A percentile compares a stretch with the other conserved stretches of the same genome.
These are phyloP conservation scores for Starmera pachycereana DNA, from an alignment of 805 yeast genomes.

Conservation along the genomic window DNA sequence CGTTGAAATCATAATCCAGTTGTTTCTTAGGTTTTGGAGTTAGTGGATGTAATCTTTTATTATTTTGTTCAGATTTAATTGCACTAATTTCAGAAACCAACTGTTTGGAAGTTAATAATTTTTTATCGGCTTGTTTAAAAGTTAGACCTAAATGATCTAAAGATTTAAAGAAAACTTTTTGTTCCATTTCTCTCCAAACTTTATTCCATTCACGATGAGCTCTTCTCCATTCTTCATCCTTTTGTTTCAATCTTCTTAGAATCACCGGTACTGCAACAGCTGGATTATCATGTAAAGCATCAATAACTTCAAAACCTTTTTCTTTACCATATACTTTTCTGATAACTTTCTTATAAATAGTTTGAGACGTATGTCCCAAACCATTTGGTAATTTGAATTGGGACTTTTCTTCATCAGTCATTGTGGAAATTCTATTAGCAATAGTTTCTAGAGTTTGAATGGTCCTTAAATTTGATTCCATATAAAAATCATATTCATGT, in stretches of 20 bases:
- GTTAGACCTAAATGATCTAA: constrained; percentile 93
- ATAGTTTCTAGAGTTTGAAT: constrained; percentile 93
- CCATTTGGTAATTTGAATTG: constrained; percentile 85
- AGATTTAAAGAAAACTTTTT: constrained; percentile 86
- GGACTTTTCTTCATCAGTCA: constrained; percentile 85
- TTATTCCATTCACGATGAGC: constrained; percentile 98
- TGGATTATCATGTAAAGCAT: constrained; percentile 91
- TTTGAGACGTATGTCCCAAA: constrained; percentile 80
- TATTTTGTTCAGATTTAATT: constrained; percentile 83
- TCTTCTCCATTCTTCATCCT: constrained; percentile 98
- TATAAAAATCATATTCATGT: constrained; percentile 91
- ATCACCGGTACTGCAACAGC: constrained; percentile 93
- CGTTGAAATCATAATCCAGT: constrained; percentile 52
- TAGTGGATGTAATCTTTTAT: constrained; percentile 75
- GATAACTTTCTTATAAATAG: constrained; percentile 89
- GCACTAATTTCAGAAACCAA: constrained; percentile 86
- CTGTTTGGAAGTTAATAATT: constrained; percentile 80
- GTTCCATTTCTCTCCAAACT: constrained; percentile 98
- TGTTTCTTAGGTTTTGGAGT: constrained; percentile 80
- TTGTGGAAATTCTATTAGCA: constrained; percentile 85
- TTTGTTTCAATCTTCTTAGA: constrained; percentile 85
- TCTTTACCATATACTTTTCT: constrained; percentile 90
- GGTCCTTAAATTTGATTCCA: constrained; percentile 90
- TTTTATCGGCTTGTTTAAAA: constrained; percentile 94
- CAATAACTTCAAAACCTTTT: constrained; percentile 92